These are phyloP conservation scores for Viola pubescens DNA, from an alignment of 441 rosid species.

Conservation along the genomic window DNA sequence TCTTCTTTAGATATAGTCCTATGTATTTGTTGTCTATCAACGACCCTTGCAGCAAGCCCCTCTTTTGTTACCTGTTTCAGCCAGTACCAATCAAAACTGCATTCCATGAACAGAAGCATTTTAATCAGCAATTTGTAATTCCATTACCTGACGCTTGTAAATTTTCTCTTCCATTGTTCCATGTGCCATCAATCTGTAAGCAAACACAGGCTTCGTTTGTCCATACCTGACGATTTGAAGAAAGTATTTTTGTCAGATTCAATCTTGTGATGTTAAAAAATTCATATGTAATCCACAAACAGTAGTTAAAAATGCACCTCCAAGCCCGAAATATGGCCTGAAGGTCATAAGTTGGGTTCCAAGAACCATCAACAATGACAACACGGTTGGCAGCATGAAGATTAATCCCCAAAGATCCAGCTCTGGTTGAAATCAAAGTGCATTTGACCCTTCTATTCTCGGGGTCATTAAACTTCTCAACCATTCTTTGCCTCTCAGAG, in stretches of 20 bases:
- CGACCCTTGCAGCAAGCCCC: slow-evolving; percentile 99
- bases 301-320: slow-evolving; percentile 46
- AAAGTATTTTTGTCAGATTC: slow-evolving; percentile 12
- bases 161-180: slow-evolving; percentile 99
- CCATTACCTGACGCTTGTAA: slow-evolving; percentile 92
- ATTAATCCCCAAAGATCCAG: slow-evolving; percentile 98
- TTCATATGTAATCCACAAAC: slow-evolving; percentile 1
- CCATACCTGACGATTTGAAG: slow-evolving; percentile 60
- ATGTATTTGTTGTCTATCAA: slow-evolving; percentile 96
- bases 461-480: slow-evolving; percentile 89
- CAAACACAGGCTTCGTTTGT: slow-evolving; percentile 95
- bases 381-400: slow-evolving; percentile 98
- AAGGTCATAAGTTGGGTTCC: slow-evolving; percentile 99
- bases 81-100: slow-evolving; percentile 21
- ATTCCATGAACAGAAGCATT: slow-evolving; percentile 17
- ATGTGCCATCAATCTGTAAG: slow-evolving; percentile 91
- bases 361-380: slow-evolving; percentile 94
- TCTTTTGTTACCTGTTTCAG: slow-evolving; percentile 86
- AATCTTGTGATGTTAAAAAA: background rate
- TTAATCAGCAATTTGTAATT: slow-evolving; percentile 11
- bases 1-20: slow-evolving; percentile 96
- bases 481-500: slow-evolving; percentile 91
- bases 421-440: slow-evolving; percentile 91
- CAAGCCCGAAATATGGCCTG: slow-evolving; percentile 98
- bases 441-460: slow-evolving; percentile 81